These are phyloP conservation scores for Aspergillus carlsbadensis DNA, from an alignment of 495 filamentous ascomycete genomes.

Conservation along the genomic window DNA sequence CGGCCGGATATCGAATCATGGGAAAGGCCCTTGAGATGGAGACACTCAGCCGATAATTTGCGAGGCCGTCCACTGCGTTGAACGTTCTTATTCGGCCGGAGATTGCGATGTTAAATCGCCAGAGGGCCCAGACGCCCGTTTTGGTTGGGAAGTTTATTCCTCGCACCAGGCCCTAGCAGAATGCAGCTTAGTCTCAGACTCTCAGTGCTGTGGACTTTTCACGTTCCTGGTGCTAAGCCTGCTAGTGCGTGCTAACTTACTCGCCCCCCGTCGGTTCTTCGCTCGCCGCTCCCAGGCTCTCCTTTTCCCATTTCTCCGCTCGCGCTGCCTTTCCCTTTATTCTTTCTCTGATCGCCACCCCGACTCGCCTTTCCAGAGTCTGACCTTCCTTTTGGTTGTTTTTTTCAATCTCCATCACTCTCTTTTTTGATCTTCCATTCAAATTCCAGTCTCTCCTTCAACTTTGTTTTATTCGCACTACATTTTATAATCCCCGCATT, in stretches of 20 bases:
- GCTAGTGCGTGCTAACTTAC: not conserved
- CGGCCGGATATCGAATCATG: not conserved
- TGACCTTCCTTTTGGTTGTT: slow-evolving; percentile 15
- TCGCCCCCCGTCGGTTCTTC: slow-evolving; percentile 2
- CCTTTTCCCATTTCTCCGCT: slow-evolving; percentile 10
- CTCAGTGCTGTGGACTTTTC: not conserved
- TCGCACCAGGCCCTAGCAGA: not conserved
- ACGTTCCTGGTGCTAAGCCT: slow-evolving; percentile 4
- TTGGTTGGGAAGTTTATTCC: not conserved
- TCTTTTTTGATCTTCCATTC: slow-evolving; percentile 6
- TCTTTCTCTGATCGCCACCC: not conserved
- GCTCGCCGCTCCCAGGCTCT: slow-evolving; percentile 4
- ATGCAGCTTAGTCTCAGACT: not conserved
- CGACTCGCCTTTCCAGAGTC: slow-evolving; percentile 4
- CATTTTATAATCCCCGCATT: slow-evolving; percentile 11
- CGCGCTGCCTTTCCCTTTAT: slow-evolving; percentile 8
- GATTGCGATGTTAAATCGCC: not conserved
- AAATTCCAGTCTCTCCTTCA: slow-evolving; percentile 10
- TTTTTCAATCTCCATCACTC: slow-evolving; percentile 10
- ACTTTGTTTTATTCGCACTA: not conserved
- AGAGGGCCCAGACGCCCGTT: not conserved
- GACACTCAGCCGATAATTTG: no score
- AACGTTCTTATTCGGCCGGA: not conserved
- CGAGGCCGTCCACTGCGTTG: no score
- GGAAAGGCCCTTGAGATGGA: not conserved